Evolutionary conservation across 2,329 filamentous ascomycete species (phyloP).

Genomic region (Penicillium hesseltinei): DNA sequence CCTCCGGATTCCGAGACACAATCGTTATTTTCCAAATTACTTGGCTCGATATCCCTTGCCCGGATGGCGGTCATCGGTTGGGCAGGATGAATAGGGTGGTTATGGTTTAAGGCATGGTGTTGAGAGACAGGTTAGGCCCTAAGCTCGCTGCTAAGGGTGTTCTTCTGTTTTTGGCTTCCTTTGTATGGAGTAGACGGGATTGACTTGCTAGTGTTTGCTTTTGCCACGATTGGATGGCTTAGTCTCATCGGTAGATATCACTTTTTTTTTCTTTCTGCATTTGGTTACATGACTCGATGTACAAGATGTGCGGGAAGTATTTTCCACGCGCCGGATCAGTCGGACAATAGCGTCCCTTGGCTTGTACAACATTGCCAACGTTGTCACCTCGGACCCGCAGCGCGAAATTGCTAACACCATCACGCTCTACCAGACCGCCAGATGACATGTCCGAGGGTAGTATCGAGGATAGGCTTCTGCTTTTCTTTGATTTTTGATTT

Average conservation of each 20-base stretch:
- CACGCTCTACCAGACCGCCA: background rate
- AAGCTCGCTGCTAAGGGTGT: too few relatives aligned
- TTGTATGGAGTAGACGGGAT: background rate
- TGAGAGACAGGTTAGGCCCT: background rate
- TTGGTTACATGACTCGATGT: background rate
- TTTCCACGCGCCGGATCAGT: background rate
- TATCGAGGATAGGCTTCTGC: background rate
- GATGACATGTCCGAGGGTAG: background rate
- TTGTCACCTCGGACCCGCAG: background rate
- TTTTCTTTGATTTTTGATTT: background rate
- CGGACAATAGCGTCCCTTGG: background rate
- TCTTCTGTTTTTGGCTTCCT: background rate
- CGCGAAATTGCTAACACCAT: background rate
- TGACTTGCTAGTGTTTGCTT: background rate
- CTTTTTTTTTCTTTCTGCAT: background rate
- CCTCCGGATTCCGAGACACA: background rate
- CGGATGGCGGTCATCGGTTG: background rate
- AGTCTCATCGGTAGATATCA: background rate
- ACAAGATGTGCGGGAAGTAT: background rate
- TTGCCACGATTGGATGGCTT: background rate
- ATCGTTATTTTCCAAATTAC: background rate
- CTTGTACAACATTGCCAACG: background rate
- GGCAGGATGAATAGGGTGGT: background rate
- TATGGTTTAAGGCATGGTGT: background rate
- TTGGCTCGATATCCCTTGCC: background rate